Percentiles rank a stretch among this genome's conserved stretches.
phyloP scores from a whole-genome alignment of 805 yeast genomes.

The Candida orba region DNA sequence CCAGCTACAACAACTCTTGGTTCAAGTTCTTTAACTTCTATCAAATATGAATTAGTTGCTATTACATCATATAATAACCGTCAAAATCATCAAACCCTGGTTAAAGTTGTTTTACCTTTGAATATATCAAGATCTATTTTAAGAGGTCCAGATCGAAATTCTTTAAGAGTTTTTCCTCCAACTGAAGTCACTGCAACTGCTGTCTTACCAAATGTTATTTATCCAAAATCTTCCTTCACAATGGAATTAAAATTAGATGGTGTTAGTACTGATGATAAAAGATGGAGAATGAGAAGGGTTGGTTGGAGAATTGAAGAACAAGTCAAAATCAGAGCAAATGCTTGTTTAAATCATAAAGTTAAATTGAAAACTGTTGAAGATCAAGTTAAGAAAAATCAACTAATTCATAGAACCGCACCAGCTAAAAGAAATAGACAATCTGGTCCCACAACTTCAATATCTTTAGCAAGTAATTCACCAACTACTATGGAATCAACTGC shows the following conservation, averaged over 20 bases:
- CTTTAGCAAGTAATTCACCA: constrained; percentile 23
- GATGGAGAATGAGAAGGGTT: constrained; percentile 92
- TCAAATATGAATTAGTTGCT: constrained; percentile 76
- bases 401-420: constrained; percentile 12
- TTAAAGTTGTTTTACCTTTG: constrained; percentile 52
- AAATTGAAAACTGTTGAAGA: constrained; percentile 43
- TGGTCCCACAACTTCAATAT: constrained; percentile 31
- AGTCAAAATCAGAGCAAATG: constrained; percentile 49
- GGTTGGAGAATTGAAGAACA: constrained; percentile 86
- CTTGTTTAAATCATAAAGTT: constrained; percentile 50
- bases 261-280: constrained; percentile 43
- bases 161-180: constrained; percentile 91
- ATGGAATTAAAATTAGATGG: constrained; percentile 79
- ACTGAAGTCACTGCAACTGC: constrained; percentile 86
- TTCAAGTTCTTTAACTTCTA: constrained; percentile 37
- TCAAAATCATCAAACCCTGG: constrained; percentile 27
- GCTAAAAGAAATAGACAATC: constrained; percentile 32
- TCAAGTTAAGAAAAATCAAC: constrained; percentile 27
- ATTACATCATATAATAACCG: constrained; percentile 35
- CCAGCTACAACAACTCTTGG: constrained; percentile 73
- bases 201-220: constrained; percentile 78
- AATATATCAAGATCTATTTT: constrained; percentile 70
- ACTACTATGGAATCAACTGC: constrained; percentile 12
- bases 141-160: constrained; percentile 77
- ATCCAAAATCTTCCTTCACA: constrained; percentile 82